phyloP scores from a whole-genome alignment of 768 basidiomycete genomes.

The Lentinus tigrinus region DNA sequence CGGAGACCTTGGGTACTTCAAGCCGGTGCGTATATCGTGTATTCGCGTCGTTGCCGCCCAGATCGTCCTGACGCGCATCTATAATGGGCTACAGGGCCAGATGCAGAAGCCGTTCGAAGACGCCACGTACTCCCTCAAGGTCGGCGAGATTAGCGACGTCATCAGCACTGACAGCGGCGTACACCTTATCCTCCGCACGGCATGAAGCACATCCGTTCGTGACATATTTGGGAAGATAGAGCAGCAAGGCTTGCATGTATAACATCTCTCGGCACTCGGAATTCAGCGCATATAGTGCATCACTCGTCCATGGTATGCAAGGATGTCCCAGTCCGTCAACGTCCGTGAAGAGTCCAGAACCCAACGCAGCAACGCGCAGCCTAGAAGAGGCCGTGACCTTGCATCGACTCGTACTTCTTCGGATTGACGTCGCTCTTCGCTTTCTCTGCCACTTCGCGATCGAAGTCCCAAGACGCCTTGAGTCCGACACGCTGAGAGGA shows the following conservation, averaged over 20 bases:
- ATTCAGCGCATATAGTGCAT: too few relatives aligned
- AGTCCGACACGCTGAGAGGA: constrained; percentile 20
- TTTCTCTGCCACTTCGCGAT: constrained; percentile 19
- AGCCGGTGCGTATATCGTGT: constrained; percentile 31
- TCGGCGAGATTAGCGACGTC: constrained; percentile 77
- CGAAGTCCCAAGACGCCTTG: constrained; percentile 22
- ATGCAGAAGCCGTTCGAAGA: constrained; percentile 99
- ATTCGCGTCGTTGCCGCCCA: background rate
- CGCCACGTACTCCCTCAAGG: constrained; percentile 67
- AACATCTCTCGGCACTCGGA: too few relatives aligned
- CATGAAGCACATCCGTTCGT: background rate
- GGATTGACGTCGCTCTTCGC: constrained; percentile 19
- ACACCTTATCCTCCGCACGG: constrained; percentile 71
- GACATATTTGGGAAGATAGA: too few relatives aligned
- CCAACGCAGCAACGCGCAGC: background rate
- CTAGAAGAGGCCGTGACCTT: constrained; percentile 20
- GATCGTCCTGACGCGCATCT: background rate
- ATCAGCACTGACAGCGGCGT: constrained; percentile 93
- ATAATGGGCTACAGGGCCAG: constrained; percentile 45
- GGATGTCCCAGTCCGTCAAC: too few relatives aligned
- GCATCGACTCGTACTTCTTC: constrained; percentile 25
- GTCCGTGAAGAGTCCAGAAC: background rate
- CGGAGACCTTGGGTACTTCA: constrained; percentile 90
- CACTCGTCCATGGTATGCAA: too few relatives aligned
- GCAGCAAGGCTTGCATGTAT: too few relatives aligned